Percentiles rank a stretch among this genome's conserved stretches.
phyloP scores from a whole-genome alignment of 768 basidiomycete genomes.

The Kwoniella newhampshirensis region DNA sequence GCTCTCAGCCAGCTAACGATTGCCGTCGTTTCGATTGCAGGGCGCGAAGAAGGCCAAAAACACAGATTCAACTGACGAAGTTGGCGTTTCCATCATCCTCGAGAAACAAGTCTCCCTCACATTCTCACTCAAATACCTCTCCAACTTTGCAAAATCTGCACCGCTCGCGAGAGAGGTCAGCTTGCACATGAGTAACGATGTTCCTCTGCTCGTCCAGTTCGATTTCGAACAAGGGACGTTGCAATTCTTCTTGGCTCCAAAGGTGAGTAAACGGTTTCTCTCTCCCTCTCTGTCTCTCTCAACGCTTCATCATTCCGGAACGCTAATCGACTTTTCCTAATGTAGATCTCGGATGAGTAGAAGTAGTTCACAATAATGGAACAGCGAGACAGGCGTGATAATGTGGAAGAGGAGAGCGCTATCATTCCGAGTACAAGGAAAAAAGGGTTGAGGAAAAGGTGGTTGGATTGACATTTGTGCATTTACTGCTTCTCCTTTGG shows the following conservation, averaged over 20 bases:
- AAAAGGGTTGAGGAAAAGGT: too few relatives aligned
- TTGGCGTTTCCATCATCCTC: conserved; percentile 72
- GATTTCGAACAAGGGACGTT: conserved; percentile 84
- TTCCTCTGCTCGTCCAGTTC: conserved; percentile 83
- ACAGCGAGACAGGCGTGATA: too few relatives aligned
- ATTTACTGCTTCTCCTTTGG: too few relatives aligned
- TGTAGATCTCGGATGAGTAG: conserved; percentile 29
- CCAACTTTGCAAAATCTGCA: conserved; percentile 91
- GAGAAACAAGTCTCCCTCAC: conserved; percentile 86
- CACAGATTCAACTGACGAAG: conserved; percentile 28
- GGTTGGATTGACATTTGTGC: too few relatives aligned
- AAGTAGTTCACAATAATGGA: too few relatives aligned
- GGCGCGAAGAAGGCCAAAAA: conserved; percentile 48
- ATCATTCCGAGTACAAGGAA: too few relatives aligned
- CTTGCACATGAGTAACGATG: conserved; percentile 88
- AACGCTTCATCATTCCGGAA: not conserved
- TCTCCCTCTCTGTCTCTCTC: too few relatives aligned
- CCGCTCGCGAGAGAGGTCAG: conserved; percentile 70
- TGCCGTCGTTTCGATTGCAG: conserved; percentile 5
- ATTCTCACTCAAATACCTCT: conserved; percentile 94
- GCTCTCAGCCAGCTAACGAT: not conserved
- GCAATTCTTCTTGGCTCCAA: conserved; percentile 93
- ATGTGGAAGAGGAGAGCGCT: not conserved
- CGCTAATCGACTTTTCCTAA: not conserved
- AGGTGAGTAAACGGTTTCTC: conserved; percentile 54